Evolutionary conservation across 345 rosid species (phyloP).

Genomic region (Salix caprea): DNA sequence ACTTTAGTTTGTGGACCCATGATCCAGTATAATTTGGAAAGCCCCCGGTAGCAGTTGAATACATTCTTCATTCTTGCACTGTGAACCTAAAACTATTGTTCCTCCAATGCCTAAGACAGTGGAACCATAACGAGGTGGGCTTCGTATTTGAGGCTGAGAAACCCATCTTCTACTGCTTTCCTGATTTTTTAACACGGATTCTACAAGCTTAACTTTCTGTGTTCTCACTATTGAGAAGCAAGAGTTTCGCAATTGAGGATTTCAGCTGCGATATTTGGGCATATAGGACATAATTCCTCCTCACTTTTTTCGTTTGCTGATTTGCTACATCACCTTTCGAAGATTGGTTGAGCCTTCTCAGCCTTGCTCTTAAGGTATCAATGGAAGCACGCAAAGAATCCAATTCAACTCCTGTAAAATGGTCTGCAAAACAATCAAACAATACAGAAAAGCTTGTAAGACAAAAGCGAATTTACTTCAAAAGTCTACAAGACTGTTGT

Average conservation of each 20-base stretch:
- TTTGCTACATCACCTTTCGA: conserved; percentile 27
- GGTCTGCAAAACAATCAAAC: conserved; percentile 45
- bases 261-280: conserved; percentile 60
- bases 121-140: neutral
- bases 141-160: neutral
- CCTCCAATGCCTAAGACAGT: neutral
- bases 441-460: neutral
- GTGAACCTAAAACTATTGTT: neutral
- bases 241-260: conserved; percentile 60
- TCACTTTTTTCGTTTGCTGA: conserved; percentile 37
- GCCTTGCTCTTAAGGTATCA: conserved; percentile 61
- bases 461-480: neutral
- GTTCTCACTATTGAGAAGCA: conserved; percentile 65
- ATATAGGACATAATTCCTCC: conserved; percentile 42
- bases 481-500: neutral
- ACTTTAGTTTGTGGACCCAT: neutral
- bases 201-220: conserved; percentile 57
- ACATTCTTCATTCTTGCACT: neutral
- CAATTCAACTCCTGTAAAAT: conserved; percentile 58
- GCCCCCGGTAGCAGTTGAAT: neutral
- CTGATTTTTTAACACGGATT: conserved; percentile 50
- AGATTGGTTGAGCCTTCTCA: conserved; percentile 44
- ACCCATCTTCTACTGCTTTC: conserved; percentile 33
- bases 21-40: neutral
- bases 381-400: conserved; percentile 69